Evolutionary conservation across 2,329 filamentous ascomycete genomes (phyloP), one percentile per base, ranked within the genome.

Genomic region (Helotiales sp.): DNA sequence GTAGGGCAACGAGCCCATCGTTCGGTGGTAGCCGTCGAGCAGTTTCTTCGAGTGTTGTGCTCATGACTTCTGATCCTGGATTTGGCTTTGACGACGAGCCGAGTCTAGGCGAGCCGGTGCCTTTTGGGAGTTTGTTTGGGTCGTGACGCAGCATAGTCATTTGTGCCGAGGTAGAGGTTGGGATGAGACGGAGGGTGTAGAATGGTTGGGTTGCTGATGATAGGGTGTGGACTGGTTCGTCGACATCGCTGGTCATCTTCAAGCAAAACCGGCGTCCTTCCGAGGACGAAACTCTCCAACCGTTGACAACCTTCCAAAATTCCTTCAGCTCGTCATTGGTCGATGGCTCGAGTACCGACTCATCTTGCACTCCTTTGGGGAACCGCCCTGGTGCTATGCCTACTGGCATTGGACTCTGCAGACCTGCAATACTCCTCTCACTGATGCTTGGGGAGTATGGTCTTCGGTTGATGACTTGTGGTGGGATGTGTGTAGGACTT

Each of bases 221-320:
- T 15, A 91, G 84, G 1, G 87, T 89, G 72, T 91, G 91, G 20
- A 91, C 83, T 0, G 89, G 89, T 3, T 89, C 85, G 71, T 90
- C 87, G 58, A 80, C 81, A 66, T 86, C 83, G 66, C 84, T 82
- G 1, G 82, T 80, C 77, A 90, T 78, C 70, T 83, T 84, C 74
- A 90, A 79, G 75, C 86, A 88, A 78, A 85, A 90, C 26, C 84
- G 82, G 24, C 85, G 81, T 5, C 86, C 87, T 74, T 90, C 87
- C 2, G 83, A 82, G 0, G 82, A 77, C 0, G 87, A 85, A 1
- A 89, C 89, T 73, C 86, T 84, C 87, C 87, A 91, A 13, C 90
- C 90, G 75, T 91, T 92, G 67, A 87, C 82, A 0, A 88, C 88
- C 72, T 90, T 87, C 90, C 90, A 92, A 8, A 91, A 83, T 60